phyloP scores from a whole-genome alignment of 768 basidiomycete species.

The Sarcodon aspratus region DNA sequence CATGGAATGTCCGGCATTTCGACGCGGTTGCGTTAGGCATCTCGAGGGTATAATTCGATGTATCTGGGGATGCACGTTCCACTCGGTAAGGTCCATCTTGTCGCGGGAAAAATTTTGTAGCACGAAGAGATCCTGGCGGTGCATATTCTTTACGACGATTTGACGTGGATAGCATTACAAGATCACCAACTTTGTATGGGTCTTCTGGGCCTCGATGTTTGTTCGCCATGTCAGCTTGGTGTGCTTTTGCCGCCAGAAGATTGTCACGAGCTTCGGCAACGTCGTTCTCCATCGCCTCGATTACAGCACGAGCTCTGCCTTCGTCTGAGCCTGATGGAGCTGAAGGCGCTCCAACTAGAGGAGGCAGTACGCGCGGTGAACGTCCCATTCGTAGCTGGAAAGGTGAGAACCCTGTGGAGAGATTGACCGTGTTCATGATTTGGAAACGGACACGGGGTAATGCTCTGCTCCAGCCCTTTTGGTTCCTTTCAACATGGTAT shows the following conservation, averaged over 20 bases:
- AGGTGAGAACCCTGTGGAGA: too few relatives aligned
- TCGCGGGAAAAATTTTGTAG: slow-evolving; percentile 30
- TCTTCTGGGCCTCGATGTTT: slow-evolving; percentile 10
- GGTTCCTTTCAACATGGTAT: slow-evolving; percentile 11
- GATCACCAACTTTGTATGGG: slow-evolving; percentile 18
- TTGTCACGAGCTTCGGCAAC: slow-evolving; percentile 21
- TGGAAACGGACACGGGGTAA: too few relatives aligned
- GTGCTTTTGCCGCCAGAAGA: slow-evolving; percentile 17
- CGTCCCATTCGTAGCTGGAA: too few relatives aligned
- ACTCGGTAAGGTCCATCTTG: slow-evolving; percentile 18
- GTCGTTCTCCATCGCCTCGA: slow-evolving; percentile 6
- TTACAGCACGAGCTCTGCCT: background rate
- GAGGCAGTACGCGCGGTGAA: too few relatives aligned
- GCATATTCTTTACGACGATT: slow-evolving; percentile 17
- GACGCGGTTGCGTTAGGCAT: slow-evolving; percentile 6
- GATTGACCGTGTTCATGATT: too few relatives aligned
- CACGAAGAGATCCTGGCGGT: slow-evolving; percentile 11
- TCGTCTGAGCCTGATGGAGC: too few relatives aligned
- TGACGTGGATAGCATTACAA: slow-evolving; percentile 23
- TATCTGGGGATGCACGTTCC: slow-evolving; percentile 3
- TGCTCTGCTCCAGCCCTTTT: too few relatives aligned
- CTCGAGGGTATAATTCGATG: slow-evolving; percentile 14
- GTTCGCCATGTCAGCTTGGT: slow-evolving; percentile 17
- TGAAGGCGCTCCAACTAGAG: too few relatives aligned
- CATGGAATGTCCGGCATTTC: slow-evolving; percentile 7